Conservation (phyloP, 352 stramenopile genomes). For the Globisporangium nodosum region DNA sequence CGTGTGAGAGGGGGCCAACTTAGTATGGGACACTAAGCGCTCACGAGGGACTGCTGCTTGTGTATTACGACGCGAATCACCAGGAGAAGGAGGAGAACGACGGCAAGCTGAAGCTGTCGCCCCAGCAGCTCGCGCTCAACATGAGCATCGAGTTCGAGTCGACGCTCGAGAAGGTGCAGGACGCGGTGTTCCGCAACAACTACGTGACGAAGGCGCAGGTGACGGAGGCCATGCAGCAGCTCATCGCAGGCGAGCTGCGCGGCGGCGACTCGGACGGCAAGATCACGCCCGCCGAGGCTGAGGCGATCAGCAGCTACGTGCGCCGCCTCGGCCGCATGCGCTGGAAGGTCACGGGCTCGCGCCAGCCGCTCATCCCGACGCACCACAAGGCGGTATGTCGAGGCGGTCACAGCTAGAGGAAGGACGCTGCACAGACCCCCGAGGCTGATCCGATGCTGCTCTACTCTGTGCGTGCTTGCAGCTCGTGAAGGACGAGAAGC, state of each 20-base stretch:
- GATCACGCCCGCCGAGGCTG: constrained; percentile 56
- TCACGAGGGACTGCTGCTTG: no score
- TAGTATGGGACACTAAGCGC: no score
- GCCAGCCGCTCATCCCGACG: constrained; percentile 58
- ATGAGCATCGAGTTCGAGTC: constrained; percentile 83
- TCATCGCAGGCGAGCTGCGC: constrained; percentile 49
- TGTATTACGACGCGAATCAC: no score
- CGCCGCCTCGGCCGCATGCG: constrained; percentile 60
- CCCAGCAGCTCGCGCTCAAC: constrained; percentile 66
- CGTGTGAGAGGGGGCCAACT: background rate
- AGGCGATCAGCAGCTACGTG: constrained; percentile 69
- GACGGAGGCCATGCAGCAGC: constrained; percentile 55
- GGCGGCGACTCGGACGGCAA: constrained; percentile 41
- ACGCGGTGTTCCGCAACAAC: constrained; percentile 81
- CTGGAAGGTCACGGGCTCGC: constrained; percentile 78
- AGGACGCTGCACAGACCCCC: background rate
- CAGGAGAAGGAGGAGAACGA: constrained; percentile 33
- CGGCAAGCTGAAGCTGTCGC: constrained; percentile 40
- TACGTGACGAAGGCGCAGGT: constrained; percentile 79
- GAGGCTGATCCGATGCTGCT: background rate
- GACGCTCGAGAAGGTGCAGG: constrained; percentile 75
- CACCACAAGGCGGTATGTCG: constrained; percentile 30
- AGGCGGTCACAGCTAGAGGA: background rate
- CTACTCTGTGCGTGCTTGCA: constrained; percentile 3
- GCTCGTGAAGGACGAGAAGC: constrained; percentile 55